A percentile compares a stretch with the other conserved stretches of the same genome.
Conservation (phyloP, 257 asterid genomes). For the Plectranthus barbatus region DNA sequence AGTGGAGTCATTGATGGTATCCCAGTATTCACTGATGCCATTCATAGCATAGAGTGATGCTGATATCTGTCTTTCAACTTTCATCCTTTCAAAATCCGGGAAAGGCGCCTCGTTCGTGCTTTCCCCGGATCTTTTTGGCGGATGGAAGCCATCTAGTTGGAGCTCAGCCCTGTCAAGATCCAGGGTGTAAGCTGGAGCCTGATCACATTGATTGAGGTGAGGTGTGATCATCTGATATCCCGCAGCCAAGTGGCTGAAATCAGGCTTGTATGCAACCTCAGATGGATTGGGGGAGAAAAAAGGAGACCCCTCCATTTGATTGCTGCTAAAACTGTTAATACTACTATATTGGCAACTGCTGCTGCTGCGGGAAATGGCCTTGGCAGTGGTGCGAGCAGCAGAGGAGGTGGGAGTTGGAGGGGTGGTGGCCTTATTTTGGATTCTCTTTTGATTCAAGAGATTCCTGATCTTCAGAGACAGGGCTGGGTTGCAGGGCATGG, state of each 20-base stretch:
- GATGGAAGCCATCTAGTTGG: slow-evolving; percentile 19
- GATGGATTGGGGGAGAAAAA: background rate
- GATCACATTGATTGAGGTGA: slow-evolving; percentile 10
- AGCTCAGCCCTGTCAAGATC: slow-evolving; percentile 28
- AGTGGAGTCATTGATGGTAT: slow-evolving; percentile 30
- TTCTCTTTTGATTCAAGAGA: slow-evolving; percentile 58
- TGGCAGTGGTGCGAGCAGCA: background rate
- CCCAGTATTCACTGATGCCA: slow-evolving; percentile 60
- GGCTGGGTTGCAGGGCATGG: slow-evolving; percentile 61
- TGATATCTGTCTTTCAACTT: slow-evolving; percentile 63
- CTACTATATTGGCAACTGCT: slow-evolving; percentile 8
- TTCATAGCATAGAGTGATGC: slow-evolving; percentile 64
- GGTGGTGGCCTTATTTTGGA: slow-evolving; percentile 25
- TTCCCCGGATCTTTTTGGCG: slow-evolving; percentile 13
- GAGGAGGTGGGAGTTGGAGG: slow-evolving; percentile 12
- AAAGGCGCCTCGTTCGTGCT: slow-evolving; percentile 16
- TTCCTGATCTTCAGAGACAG: slow-evolving; percentile 64
- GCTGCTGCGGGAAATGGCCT: background rate
- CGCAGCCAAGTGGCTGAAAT: slow-evolving; percentile 34
- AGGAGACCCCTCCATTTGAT: background rate
- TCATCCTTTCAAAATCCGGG: slow-evolving; percentile 47
- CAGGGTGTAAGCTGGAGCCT: background rate
- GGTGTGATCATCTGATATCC: slow-evolving; percentile 28
- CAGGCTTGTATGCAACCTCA: slow-evolving; percentile 53
- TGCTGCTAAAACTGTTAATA: slow-evolving; percentile 7